Percentiles rank a stretch among this genome's conserved stretches.
Conservation (phyloP, 768 basidiomycete species). For the Boletus rufocinnamomeus region DNA sequence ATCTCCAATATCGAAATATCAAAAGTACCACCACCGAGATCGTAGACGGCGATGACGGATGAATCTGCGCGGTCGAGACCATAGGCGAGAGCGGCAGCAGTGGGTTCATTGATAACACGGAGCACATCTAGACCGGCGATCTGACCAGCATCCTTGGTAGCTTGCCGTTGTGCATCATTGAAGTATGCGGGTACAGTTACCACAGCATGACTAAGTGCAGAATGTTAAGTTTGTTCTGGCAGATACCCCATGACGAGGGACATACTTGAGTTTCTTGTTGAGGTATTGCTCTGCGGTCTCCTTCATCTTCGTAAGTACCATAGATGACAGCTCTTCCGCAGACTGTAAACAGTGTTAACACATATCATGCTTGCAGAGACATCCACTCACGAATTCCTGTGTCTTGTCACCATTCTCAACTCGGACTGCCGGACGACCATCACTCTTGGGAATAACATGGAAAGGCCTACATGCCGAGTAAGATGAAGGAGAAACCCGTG, state of each 20-base stretch:
- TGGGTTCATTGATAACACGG: slow-evolving; percentile 98
- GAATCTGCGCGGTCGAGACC: slow-evolving; percentile 84
- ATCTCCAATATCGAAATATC: slow-evolving; percentile 99
- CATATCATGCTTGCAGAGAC: neutral
- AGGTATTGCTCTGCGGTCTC: slow-evolving; percentile 93
- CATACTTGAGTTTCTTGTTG: slow-evolving; percentile 93
- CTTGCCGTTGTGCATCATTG: slow-evolving; percentile 99
- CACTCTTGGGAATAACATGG: slow-evolving; percentile 67
- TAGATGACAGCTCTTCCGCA: slow-evolving; percentile 82
- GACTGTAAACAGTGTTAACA: slow-evolving; percentile 50
- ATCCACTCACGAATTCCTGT: slow-evolving; percentile 69
- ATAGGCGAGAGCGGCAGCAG: slow-evolving; percentile 97
- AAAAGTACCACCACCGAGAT: slow-evolving; percentile 97
- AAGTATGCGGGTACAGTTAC: slow-evolving; percentile 98
- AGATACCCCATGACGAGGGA: neutral
- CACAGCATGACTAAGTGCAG: slow-evolving; percentile 66
- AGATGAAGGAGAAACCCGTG: neutral
- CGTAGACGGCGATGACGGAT: slow-evolving; percentile 95
- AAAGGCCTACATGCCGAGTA: slow-evolving; percentile 62
- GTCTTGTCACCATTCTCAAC: slow-evolving; percentile 86
- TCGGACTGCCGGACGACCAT: slow-evolving; percentile 78
- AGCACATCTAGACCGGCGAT: slow-evolving; percentile 97
- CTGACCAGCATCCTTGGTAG: slow-evolving; percentile 96
- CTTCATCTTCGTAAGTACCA: slow-evolving; percentile 91
- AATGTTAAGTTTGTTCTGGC: slow-evolving; percentile 1